Conservation (phyloP, 805 yeast species). For the Novakomyces olei region DNA sequence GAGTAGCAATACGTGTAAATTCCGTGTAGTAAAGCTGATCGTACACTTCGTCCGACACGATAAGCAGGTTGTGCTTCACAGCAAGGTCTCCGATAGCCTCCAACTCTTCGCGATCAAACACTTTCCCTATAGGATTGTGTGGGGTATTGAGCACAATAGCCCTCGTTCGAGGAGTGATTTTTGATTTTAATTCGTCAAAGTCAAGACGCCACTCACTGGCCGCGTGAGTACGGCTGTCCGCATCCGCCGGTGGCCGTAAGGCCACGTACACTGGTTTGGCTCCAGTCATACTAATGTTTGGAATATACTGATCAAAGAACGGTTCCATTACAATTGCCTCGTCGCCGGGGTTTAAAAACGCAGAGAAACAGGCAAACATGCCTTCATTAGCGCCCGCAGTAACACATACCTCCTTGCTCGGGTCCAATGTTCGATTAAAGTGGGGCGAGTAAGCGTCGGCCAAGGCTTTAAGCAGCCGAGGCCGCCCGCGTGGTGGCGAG, state of each 20-base stretch:
- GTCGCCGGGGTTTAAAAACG: constrained; percentile 66
- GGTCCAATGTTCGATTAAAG: constrained; percentile 34
- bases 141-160: constrained; percentile 80
- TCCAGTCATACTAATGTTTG: constrained; percentile 83
- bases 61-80: constrained; percentile 58
- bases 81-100: constrained; percentile 57
- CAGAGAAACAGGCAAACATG: constrained; percentile 63
- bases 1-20: constrained; percentile 67
- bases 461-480: constrained; percentile 46
- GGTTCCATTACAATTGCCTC: constrained; percentile 95
- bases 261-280: constrained; percentile 79
- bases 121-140: constrained; percentile 87
- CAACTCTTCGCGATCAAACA: constrained; percentile 58
- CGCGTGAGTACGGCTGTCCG: constrained; percentile 36
- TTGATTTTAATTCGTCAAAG: constrained; percentile 48
- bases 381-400: constrained; percentile 96
- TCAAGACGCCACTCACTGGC: constrained; percentile 81
- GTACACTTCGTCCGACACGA: constrained; percentile 86
- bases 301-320: constrained; percentile 86
- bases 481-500: constrained; percentile 77
- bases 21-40: constrained; percentile 61
- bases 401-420: constrained; percentile 42
- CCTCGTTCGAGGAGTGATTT: constrained; percentile 57
- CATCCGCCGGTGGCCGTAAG: constrained; percentile 59
- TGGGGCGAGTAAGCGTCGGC: constrained; percentile 48